phyloP scores from a whole-genome alignment of 1,284 basidiomycete genomes.

The Vanrija sp. region DNA sequence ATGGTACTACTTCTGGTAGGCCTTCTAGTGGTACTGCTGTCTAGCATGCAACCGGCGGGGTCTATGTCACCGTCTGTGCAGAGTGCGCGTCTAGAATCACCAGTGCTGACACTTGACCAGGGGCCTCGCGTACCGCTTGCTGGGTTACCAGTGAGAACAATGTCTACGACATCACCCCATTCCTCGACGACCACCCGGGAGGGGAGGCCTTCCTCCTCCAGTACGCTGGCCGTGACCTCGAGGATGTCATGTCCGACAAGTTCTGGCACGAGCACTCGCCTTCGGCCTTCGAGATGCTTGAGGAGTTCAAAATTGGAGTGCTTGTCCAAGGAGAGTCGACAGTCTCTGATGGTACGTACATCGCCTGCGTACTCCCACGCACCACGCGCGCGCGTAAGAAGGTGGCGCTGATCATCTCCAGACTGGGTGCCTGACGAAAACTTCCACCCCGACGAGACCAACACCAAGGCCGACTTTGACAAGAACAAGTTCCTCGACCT shows the following conservation, averaged over 20 bases:
- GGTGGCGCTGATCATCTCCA: constrained; percentile 37
- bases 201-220: constrained; percentile 55
- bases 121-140: constrained; percentile 25
- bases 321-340: constrained; percentile 70
- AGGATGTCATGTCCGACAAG: constrained; percentile 73
- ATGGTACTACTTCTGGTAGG: too few species aligned
- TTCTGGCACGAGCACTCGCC: constrained; percentile 90
- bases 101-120: neutral
- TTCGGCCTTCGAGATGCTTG: constrained; percentile 85
- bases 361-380: constrained; percentile 30
- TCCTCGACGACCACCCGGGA: constrained; percentile 53
- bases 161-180: constrained; percentile 54
- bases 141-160: constrained; percentile 49
- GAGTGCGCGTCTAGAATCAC: neutral
- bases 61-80: neutral
- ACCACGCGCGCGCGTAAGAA: too few species aligned
- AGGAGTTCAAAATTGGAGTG: constrained; percentile 78
- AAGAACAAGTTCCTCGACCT: constrained; percentile 93
- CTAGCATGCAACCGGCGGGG: too few species aligned
- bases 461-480: constrained; percentile 70
- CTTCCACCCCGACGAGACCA: constrained; percentile 83
- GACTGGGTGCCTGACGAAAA: constrained; percentile 84
- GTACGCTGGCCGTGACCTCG: constrained; percentile 81
- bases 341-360: constrained; percentile 64
- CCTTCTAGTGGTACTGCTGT: too few species aligned